Conservation (phyloP, 2,329 filamentous ascomycete species). For the Myriosclerotinia curreyana region DNA sequence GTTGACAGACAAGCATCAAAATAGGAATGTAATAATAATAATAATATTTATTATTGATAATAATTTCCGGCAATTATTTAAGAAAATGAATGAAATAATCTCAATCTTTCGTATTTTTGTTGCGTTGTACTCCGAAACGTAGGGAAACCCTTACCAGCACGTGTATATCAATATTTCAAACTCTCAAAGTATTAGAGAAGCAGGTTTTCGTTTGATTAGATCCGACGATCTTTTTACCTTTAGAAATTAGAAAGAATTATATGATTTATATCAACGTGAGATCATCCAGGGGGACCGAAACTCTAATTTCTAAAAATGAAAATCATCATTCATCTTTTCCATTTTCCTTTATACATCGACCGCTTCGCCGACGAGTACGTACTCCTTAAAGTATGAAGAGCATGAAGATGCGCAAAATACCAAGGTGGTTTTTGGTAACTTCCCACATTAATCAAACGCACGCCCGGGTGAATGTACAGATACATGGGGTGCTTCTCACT, state of each 20-base stretch:
- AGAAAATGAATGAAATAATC: not conserved
- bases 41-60: not conserved
- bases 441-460: conserved; percentile 4
- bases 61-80: not conserved
- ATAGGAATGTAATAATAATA: not conserved
- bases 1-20: not conserved
- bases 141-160: not conserved
- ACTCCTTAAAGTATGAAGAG: conserved; percentile 2
- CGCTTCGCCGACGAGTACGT: not conserved
- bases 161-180: conserved; percentile 7
- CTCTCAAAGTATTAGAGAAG: not conserved
- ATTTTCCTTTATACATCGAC: not conserved
- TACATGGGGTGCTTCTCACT: not conserved
- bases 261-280: conserved; percentile 3
- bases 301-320: conserved; percentile 11
- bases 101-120: conserved; percentile 3
- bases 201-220: conserved; percentile 4
- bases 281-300: conserved; percentile 15
- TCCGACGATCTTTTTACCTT: conserved; percentile 13
- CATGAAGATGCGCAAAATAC: conserved; percentile 2
- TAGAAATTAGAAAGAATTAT: too few relatives aligned
- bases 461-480: not conserved
- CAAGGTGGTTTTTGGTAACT: not conserved
- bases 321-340: conserved; percentile 6
- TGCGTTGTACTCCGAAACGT: not conserved